Evolutionary conservation across 257 asterid species (phyloP).

Genomic region (Scutellaria galericulata): DNA sequence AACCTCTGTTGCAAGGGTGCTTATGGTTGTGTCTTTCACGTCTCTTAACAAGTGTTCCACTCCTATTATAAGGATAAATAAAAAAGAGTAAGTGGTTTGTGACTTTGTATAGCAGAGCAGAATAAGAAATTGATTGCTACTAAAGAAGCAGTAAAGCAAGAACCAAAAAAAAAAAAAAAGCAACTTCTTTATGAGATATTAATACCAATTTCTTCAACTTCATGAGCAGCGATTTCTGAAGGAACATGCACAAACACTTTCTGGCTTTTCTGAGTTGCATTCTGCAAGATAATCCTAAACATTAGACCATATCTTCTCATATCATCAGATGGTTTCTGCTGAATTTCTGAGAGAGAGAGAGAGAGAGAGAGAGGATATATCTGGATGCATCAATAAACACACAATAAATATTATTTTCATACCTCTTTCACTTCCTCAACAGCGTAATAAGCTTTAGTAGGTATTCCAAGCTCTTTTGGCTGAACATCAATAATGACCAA

Average conservation of each 20-base stretch:
- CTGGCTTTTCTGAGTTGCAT: constrained; percentile 96
- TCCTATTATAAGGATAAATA: constrained; percentile 51
- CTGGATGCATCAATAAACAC: not conserved
- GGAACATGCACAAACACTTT: constrained; percentile 93
- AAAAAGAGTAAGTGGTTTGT: not conserved
- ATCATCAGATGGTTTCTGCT: not conserved
- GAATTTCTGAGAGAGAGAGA: no score
- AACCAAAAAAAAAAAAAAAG: not conserved
- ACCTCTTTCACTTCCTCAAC: constrained; percentile 99
- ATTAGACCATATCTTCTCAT: constrained; percentile 32
- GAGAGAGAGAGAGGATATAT: no score
- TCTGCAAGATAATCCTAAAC: constrained; percentile 54
- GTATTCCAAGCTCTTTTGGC: constrained; percentile 91
- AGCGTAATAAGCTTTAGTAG: constrained; percentile 94
- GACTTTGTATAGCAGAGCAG: constrained; percentile 14
- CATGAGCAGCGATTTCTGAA: constrained; percentile 98
- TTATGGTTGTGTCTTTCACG: constrained; percentile 93
- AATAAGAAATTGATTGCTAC: not conserved
- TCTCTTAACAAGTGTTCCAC: constrained; percentile 96
- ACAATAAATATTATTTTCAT: constrained; percentile 12
- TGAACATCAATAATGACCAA: constrained; percentile 91
- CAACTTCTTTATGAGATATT: not conserved
- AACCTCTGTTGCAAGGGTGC: constrained; percentile 98
- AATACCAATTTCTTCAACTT: constrained; percentile 98
- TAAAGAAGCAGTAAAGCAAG: constrained; percentile 20